Conservation (phyloP, 2,329 filamentous ascomycete genomes). For the Colletotrichum ledebouriae region DNA sequence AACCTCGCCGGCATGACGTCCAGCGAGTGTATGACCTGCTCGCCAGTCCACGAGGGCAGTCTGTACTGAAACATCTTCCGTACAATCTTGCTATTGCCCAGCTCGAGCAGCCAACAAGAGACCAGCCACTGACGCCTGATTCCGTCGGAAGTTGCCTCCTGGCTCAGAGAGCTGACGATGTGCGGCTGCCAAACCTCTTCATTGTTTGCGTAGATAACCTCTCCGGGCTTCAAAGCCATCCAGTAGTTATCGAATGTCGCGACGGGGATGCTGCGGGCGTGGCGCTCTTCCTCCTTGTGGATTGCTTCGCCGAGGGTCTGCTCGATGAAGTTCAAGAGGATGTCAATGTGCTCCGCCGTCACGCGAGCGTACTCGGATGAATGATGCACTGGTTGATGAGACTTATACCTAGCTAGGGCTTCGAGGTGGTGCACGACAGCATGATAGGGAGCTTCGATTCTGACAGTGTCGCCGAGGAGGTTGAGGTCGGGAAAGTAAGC, state of each 20-base stretch:
- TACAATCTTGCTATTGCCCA: conserved; percentile 50
- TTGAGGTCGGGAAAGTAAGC: conserved; percentile 61
- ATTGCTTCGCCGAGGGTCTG: conserved; percentile 54
- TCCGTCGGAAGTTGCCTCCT: conserved; percentile 6
- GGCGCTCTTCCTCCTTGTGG: conserved; percentile 56
- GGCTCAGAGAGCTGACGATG: conserved; percentile 54
- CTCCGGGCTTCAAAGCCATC: conserved; percentile 61
- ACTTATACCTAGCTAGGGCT: conserved; percentile 58
- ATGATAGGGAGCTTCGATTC: conserved; percentile 60
- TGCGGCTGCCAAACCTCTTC: conserved; percentile 58
- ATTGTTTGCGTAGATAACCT: conserved; percentile 58
- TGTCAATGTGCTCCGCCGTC: conserved; percentile 60
- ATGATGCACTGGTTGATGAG: conserved; percentile 57
- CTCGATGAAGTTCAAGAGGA: conserved; percentile 60
- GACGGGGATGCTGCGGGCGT: conserved; percentile 53
- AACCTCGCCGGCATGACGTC: conserved; percentile 58
- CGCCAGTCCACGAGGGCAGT: conserved; percentile 57
- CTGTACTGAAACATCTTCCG: conserved; percentile 55
- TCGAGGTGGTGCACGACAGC: conserved; percentile 62
- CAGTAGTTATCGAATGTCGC: conserved; percentile 62
- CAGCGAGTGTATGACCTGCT: conserved; percentile 58
- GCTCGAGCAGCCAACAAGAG: conserved; percentile 59
- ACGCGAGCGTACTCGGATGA: conserved; percentile 55
- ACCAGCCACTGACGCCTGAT: conserved; percentile 44
- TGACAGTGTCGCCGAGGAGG: conserved; percentile 53